Percentiles rank a stretch among this genome's conserved stretches.
Conservation (phyloP, 1,284 basidiomycete species). For the Tilletia setariae region DNA sequence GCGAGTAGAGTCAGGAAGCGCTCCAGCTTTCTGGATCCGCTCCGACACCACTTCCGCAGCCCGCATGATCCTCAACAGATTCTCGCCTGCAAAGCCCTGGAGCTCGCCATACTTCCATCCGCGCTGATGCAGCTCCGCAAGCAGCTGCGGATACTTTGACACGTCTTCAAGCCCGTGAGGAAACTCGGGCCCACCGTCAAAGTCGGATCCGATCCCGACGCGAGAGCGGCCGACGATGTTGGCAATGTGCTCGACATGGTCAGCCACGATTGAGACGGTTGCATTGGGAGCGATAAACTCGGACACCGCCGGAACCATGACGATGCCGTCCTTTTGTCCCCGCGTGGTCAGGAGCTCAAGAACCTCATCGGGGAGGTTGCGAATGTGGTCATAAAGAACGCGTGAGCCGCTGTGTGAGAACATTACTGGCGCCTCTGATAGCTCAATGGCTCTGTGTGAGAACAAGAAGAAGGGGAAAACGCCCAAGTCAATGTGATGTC, state of each 20-base stretch:
- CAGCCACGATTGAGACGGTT: constrained; percentile 23
- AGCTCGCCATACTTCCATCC: constrained; percentile 22
- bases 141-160: constrained; percentile 21
- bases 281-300: constrained; percentile 22
- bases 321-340: constrained; percentile 16
- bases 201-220: constrained; percentile 29
- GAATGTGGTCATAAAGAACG: constrained; percentile 29
- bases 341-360: constrained; percentile 14
- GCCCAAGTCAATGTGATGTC: too few relatives aligned
- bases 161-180: constrained; percentile 26
- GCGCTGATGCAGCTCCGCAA: constrained; percentile 18
- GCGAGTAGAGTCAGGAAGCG: constrained; percentile 18
- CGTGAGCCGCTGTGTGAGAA: constrained; percentile 51
- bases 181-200: constrained; percentile 22
- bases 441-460: constrained; percentile 25
- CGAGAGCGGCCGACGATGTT: constrained; percentile 19
- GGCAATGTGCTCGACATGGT: constrained; percentile 31
- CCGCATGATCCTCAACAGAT: constrained; percentile 21
- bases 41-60: constrained; percentile 19
- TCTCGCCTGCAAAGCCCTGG: constrained; percentile 24
- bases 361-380: constrained; percentile 33
- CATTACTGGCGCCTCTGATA: constrained; percentile 43
- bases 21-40: neutral
- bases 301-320: constrained; percentile 22
- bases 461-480: too few relatives aligned